Base-by-base conservation (phyloP, 768 basidiomycete genomes). In the Lactarius pseudohatsudake region DNA sequence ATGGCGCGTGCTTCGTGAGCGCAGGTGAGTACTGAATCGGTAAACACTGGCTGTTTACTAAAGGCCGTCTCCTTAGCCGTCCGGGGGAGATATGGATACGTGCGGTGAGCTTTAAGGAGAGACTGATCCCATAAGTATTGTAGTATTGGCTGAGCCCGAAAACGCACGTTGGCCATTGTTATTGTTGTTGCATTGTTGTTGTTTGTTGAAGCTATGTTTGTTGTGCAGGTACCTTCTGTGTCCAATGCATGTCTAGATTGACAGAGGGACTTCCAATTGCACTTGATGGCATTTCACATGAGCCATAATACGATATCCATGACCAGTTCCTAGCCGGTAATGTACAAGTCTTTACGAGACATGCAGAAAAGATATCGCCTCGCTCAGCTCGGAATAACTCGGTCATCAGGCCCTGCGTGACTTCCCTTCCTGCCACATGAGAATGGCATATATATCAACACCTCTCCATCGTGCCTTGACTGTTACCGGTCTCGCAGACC, bases 61-160 rank as follows among this genome's bases (percentile, higher is more conserved):
- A 66, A 13, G 13, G 57, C 5, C 1, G 41, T 41, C 32, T 45
- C 40, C 63, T 68, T 69, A 90, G 89, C 72, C 88, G 88, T 16
- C 89, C 89, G 13, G 86, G 86, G 9, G 87, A 90, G 75, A 87
- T 89, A 56, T 90, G 86, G 86, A 83, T 89, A 64, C 77, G 85
- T 59, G 81, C 86, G 18, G 88, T 92, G 54, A 79, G 82, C n/a
- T 77, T 80, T 62, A 89, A 89, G 75, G 89, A 91, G 73, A 77
- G 84, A 56, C 72, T 90, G 62, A 76, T 85, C 70, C 72, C 72
- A 13, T 72, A 68, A 36, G 32, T 11, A 8, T 62, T 28, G n/a
- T 57, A 62, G n/a, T 34, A 68, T 54, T 36, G 38, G 32, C 34
- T 40, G 28, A n/a, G 34, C 15, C 62, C 85, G 74, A 79, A 56